phyloP scores from a whole-genome alignment of 805 yeast genomes.

The Tetrapisispora pingtungensis region DNA sequence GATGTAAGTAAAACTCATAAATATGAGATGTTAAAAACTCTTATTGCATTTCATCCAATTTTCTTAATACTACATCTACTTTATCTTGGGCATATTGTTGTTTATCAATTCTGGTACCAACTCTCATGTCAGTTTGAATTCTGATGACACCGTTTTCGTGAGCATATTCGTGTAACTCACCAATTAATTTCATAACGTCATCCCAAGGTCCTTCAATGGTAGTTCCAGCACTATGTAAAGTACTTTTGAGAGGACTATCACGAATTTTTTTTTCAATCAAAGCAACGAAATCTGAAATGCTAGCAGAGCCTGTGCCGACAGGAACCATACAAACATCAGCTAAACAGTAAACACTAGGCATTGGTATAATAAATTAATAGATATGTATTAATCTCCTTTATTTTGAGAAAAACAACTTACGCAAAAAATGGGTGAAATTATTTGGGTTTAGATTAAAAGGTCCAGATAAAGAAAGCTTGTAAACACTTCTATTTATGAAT shows the following conservation, averaged over 20 bases:
- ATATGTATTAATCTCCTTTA: too few species aligned
- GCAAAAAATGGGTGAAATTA: too few species aligned
- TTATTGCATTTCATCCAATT: slow-evolving; percentile 27
- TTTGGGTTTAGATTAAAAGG: too few species aligned
- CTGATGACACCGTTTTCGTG: slow-evolving; percentile 67
- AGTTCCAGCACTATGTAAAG: slow-evolving; percentile 86
- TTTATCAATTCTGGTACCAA: slow-evolving; percentile 78
- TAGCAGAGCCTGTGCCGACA: slow-evolving; percentile 68
- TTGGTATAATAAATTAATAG: neutral
- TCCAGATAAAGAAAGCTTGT: too few species aligned
- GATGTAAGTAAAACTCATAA: too few species aligned
- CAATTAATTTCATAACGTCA: slow-evolving; percentile 71
- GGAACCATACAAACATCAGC: slow-evolving; percentile 87
- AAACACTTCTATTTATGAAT: too few species aligned
- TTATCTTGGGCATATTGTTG: slow-evolving; percentile 64
- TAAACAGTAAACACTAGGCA: slow-evolving; percentile 43
- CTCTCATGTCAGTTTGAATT: slow-evolving; percentile 76
- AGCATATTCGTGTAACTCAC: slow-evolving; percentile 61
- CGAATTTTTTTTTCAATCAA: slow-evolving; percentile 55
- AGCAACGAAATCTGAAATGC: slow-evolving; percentile 75
- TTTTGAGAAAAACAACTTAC: too few species aligned
- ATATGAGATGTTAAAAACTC: neutral
- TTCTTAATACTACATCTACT: slow-evolving; percentile 51
- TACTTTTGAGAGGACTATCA: slow-evolving; percentile 50
- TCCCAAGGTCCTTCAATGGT: slow-evolving; percentile 90